Evolutionary conservation across 2,329 filamentous ascomycete species (phyloP).

Genomic region (Penicillium vulpinum): DNA sequence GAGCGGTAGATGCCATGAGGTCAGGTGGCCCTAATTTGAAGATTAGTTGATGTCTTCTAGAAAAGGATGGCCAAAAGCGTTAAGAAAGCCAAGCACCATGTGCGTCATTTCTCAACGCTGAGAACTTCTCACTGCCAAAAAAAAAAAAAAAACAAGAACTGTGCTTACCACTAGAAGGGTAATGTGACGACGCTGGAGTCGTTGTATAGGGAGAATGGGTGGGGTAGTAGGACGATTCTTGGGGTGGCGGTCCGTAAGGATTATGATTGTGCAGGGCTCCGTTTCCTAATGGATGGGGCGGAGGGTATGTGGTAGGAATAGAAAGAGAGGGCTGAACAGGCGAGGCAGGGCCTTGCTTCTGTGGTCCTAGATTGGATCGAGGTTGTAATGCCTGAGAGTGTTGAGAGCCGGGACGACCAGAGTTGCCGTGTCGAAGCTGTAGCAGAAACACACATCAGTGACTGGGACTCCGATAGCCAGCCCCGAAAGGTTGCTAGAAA

Average conservation of each 20-base stretch:
- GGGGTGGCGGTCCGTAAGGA: conserved; percentile 64
- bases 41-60: conserved; percentile 57
- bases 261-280: conserved; percentile 53
- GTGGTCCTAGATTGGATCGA: conserved; percentile 27
- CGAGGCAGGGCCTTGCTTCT: conserved; percentile 53
- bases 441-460: conserved; percentile 21
- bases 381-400: conserved; percentile 34
- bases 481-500: conserved; percentile 7
- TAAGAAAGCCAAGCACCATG: background rate
- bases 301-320: conserved; percentile 34
- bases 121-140: conserved; percentile 25
- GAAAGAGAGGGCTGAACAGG: conserved; percentile 59
- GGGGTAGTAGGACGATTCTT: conserved; percentile 73
- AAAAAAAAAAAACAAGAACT: conserved; percentile 40
- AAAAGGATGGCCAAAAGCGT: conserved; percentile 44
- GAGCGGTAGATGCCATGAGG: conserved; percentile 64
- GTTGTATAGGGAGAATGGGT: conserved; percentile 81
- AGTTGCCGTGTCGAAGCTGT: conserved; percentile 36
- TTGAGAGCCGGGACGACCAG: conserved; percentile 33
- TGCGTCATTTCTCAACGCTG: background rate
- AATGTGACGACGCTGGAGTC: conserved; percentile 76
- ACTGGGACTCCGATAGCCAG: conserved; percentile 3
- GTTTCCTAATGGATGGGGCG: conserved; percentile 33
- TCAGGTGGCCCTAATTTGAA: conserved; percentile 68
- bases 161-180: conserved; percentile 78